Evolutionary conservation across 2,329 filamentous ascomycete species (phyloP), one percentile per base, ranked within the genome.

Genomic region (Lasiodiplodia theobromae): DNA sequence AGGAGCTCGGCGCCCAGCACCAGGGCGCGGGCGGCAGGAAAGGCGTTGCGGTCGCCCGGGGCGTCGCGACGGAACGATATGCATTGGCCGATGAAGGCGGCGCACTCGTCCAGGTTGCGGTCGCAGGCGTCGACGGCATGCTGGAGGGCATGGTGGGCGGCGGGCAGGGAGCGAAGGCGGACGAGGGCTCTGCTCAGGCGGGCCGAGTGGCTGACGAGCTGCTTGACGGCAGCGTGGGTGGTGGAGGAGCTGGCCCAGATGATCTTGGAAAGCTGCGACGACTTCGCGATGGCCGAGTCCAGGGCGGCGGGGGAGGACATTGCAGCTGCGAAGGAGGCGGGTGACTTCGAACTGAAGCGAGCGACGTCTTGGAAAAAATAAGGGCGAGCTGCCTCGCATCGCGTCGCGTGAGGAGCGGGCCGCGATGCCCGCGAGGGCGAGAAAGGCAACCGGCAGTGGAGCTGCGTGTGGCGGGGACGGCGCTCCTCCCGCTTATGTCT

Each of bases 231-330:
- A 47, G 38, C 37, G 31, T 52, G 60, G n/a, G 60, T 64, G 47
- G 60, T 52, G 11, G 60, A 52, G 5, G 60, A 64, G 47, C 21
- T 52, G 44, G 60, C 60, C 60, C 60, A 64, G 60, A 64, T 64
- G 60, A 64, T 64, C n/a, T 52, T 64, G 47, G 60, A 64, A 47
- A 64, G 60, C 25, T 64, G 60, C 44, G 60, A 37, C 60, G 60
- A 64, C 47, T 64, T 64, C 23, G 60, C 60, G 31, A 64, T 64
- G 60, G 60, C 60, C 44, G 60, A 64, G 44, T 64, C 60, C 23
- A 64, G 60, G 23, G 44, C 23, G 21, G 40, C 25, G 14, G 60
- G 14, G 2, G 60, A 10, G 18, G 60, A 11, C 5, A 49, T 18
- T 31, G 60, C n/a, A 8, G 60, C 5, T n/a, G 11, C 44, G n/a